Evolutionary conservation across 176 grass and related monocot genomes (phyloP).

Genomic region (Thalia dealbata): DNA sequence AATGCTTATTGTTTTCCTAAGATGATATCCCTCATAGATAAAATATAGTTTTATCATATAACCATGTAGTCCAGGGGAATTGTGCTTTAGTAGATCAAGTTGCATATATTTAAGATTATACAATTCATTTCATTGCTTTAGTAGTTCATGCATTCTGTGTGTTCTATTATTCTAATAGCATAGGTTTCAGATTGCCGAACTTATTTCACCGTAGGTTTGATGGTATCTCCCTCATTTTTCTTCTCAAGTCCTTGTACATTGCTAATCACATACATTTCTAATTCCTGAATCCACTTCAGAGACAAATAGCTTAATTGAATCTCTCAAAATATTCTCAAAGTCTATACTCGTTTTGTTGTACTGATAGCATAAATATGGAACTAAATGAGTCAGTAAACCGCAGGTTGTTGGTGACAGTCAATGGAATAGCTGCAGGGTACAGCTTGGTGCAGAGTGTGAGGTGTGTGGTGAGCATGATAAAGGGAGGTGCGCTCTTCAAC

Average conservation of each 20-base stretch:
- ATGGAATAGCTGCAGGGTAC: slow-evolving; percentile 41
- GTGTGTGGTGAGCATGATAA: slow-evolving; percentile 23
- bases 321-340: not conserved
- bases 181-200: no score
- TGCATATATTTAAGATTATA: no score
- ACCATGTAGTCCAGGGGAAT: no score
- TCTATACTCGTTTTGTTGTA: not conserved
- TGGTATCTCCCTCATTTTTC: not conserved
- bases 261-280: not conserved
- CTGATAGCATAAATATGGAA: not conserved
- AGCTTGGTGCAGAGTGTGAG: slow-evolving; percentile 55
- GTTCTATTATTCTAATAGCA: no score
- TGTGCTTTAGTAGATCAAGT: no score
- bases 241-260: not conserved
- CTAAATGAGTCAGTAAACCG: not conserved
- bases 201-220: not conserved
- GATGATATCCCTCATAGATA: no score
- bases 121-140: no score
- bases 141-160: no score
- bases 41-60: no score
- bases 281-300: no score
- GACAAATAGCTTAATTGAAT: no score
- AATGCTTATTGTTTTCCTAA: no score
- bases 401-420: slow-evolving; percentile 42
- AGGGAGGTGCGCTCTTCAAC: slow-evolving; percentile 21